phyloP scores from a whole-genome alignment of 768 basidiomycete species.

The Tephrocybe rancida region DNA sequence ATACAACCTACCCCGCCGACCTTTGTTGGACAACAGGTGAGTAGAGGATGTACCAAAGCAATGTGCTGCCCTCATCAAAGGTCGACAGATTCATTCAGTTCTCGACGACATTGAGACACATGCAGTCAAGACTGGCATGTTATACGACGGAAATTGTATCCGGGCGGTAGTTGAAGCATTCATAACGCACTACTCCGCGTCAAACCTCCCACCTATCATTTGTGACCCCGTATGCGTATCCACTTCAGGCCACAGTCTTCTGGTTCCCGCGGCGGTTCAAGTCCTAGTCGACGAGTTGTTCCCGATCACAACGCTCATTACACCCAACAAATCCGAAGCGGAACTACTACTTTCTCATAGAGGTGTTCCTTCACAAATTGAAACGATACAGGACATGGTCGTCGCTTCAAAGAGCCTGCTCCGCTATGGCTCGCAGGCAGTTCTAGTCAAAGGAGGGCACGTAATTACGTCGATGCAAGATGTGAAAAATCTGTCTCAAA shows the following conservation, averaged over 20 bases:
- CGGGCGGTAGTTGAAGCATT: constrained; percentile 54
- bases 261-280: constrained; percentile 66
- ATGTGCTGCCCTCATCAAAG: too few relatives aligned
- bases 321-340: constrained; percentile 86
- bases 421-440: constrained; percentile 49
- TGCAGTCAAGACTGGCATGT: constrained; percentile 91
- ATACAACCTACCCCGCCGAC: constrained; percentile 67
- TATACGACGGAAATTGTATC: constrained; percentile 62
- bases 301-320: constrained; percentile 72
- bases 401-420: constrained; percentile 52
- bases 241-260: constrained; percentile 82
- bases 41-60: constrained; percentile 18
- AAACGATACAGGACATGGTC: constrained; percentile 61
- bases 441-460: constrained; percentile 90
- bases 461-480: constrained; percentile 48
- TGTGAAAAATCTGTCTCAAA: constrained; percentile 32
- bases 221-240: constrained; percentile 93
- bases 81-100: constrained; percentile 66
- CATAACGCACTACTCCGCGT: constrained; percentile 35
- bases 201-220: constrained; percentile 55
- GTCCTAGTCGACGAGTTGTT: constrained; percentile 65
- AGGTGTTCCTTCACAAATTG: constrained; percentile 32
- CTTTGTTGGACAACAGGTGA: constrained; percentile 77
- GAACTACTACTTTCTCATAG: constrained; percentile 59
- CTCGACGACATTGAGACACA: constrained; percentile 70